Conservation (phyloP, 768 basidiomycete genomes). For the Hygrophorus russula region DNA sequence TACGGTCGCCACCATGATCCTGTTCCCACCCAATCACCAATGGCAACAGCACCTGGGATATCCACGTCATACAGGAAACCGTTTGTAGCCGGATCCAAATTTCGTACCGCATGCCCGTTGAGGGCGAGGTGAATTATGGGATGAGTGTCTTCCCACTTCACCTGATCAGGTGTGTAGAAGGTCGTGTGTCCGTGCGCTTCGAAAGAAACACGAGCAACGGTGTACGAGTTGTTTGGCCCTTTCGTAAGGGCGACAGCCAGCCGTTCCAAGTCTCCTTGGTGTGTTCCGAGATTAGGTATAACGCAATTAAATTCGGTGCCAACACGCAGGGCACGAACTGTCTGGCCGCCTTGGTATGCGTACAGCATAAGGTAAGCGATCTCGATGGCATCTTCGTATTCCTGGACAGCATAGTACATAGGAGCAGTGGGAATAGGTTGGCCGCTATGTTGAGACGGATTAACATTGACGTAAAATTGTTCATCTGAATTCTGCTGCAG, state of each 20-base stretch:
- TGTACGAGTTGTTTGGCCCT: background rate
- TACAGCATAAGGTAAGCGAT: conserved; percentile 3
- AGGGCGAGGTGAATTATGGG: conserved; percentile 2
- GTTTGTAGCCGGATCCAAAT: background rate
- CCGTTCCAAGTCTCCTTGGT: conserved; percentile 3
- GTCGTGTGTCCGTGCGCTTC: conserved; percentile 1
- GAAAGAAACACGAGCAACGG: background rate
- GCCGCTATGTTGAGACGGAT: conserved; percentile 2
- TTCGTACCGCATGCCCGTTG: conserved; percentile 1
- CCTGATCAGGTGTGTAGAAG: background rate
- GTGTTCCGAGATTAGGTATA: conserved; percentile 1
- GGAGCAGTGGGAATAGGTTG: conserved; percentile 1
- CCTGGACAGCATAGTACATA: conserved; percentile 3
- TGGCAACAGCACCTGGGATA: background rate
- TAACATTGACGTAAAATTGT: conserved; percentile 1
- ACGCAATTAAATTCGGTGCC: background rate
- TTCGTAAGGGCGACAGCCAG: background rate
- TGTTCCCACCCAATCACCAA: conserved; percentile 3
- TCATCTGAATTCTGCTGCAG: background rate
- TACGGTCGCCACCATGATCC: conserved; percentile 4
- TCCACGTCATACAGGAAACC: background rate
- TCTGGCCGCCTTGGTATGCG: conserved; percentile 1
- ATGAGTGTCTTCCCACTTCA: conserved; percentile 3
- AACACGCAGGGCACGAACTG: background rate
- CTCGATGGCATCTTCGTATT: conserved; percentile 1